A percentile compares a stretch with the other conserved stretches of the same genome.
These are phyloP conservation scores for Kurtzmaniella quercitrusa DNA, from an alignment of 1,139 yeast species.

Conservation along the genomic window DNA sequence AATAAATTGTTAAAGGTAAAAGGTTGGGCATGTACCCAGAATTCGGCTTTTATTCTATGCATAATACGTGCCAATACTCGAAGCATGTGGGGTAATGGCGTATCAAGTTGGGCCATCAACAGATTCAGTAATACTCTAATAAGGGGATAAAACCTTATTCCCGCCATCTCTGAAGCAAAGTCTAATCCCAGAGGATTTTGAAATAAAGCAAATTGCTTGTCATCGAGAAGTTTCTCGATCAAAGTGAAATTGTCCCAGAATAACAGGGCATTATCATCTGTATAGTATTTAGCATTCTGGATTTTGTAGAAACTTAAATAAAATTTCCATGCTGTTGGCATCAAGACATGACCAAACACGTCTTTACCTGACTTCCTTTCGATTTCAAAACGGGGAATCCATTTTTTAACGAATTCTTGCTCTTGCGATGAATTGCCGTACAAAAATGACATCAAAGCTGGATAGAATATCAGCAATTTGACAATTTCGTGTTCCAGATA, in stretches of 20 bases:
- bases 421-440: constrained; percentile 50
- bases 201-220: constrained; percentile 36
- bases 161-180: constrained; percentile 32
- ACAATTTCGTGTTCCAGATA: neutral
- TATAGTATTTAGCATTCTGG: constrained; percentile 49
- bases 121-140: constrained; percentile 46
- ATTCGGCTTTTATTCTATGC: constrained; percentile 29
- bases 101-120: constrained; percentile 45
- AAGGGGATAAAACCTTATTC: constrained; percentile 42
- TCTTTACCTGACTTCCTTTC: neutral
- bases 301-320: constrained; percentile 42
- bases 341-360: constrained; percentile 26
- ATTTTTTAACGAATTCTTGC: too few species aligned
- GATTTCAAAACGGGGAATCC: too few species aligned
- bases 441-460: constrained; percentile 51
- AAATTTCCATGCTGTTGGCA: constrained; percentile 45
- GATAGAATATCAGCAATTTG: constrained; percentile 12
- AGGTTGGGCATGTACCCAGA: constrained; percentile 55
- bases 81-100: constrained; percentile 54
- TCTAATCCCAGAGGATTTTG: constrained; percentile 44
- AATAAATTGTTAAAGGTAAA: constrained; percentile 48
- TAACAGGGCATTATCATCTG: constrained; percentile 34
- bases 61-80: constrained; percentile 44
- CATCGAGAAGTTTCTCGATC: constrained; percentile 37
- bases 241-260: constrained; percentile 53